Evolutionary conservation across 2,329 filamentous ascomycete genomes (phyloP), one percentile per base, ranked within the genome.

Genomic region (Botrytis tulipae): DNA sequence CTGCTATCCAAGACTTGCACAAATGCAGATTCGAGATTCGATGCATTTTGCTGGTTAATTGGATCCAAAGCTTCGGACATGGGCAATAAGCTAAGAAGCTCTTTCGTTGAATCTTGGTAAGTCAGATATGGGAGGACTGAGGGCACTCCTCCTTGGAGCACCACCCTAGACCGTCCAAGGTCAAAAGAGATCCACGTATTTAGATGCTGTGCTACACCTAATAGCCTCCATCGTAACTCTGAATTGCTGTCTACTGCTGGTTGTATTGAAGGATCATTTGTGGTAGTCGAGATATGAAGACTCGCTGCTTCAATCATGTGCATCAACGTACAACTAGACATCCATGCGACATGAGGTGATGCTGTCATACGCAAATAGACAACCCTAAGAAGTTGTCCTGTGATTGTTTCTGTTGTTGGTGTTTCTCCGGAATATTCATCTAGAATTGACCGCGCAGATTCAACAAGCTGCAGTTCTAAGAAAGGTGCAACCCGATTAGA

Each of bases 401-500:
- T 75, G 1, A 80, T 74, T 40, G 75, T 74, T 37, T 79, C 75
- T 1, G 78, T 74, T 7, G 74, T 66, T 74, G 37, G 80, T 18
- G 10, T n/a, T 18, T 63, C 44, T 22, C 25, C 32, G 5, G 67
- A 57, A 10, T 32, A 61, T 5, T 73, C 46, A 76, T 72, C 76
- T 73, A 74, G 60, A 25, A 65, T 73, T 22, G 75, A 12, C 72
- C 77, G 70, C 76, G 74, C 54, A 60, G 60, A 35, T 57, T 73
- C 57, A 37, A 76, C 74, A 35, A 80, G 76, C 67, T 79, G 77
- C 48, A 74, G 73, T 75, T 83, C 82, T 20, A 25, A 76, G 77
- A 44, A 77, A 70, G 25, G 72, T 73, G 4, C 79, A 66, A 1
- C 67, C 46, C 12, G 73, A 61, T 66, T 54, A 12, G 77, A 79